Conservation (phyloP, 179 eudicot genomes). For the Corrigiola litoralis region DNA sequence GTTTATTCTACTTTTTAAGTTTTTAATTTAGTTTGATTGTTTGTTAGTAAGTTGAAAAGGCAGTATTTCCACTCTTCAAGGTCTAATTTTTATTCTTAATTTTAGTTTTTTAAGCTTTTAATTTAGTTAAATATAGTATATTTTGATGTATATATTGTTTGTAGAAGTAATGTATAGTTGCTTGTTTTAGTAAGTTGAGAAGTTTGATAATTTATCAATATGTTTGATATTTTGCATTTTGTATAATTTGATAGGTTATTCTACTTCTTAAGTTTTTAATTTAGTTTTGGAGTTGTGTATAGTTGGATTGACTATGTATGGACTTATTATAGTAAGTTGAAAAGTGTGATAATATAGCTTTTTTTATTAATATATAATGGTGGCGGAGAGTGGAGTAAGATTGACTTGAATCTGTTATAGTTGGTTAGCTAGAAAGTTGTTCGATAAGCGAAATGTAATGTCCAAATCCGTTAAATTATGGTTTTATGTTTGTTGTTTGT, state of each 20-base stretch:
- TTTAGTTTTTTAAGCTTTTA: not conserved
- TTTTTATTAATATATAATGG: not conserved
- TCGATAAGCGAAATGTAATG: too few relatives aligned
- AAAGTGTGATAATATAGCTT: not conserved
- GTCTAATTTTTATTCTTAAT: slow-evolving; percentile 12
- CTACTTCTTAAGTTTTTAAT: not conserved
- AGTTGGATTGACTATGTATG: slow-evolving; percentile 11
- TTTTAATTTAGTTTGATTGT: not conserved
- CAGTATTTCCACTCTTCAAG: slow-evolving; percentile 63
- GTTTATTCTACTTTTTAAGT: not conserved
- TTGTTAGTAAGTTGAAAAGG: too few relatives aligned
- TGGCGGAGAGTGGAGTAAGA: too few relatives aligned
- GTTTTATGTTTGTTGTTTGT: too few relatives aligned
- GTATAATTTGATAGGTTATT: not conserved
- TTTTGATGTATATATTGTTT: not conserved
- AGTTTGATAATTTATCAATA: not conserved
- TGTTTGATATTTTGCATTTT: not conserved
- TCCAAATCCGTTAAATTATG: too few relatives aligned
- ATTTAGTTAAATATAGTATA: too few relatives aligned
- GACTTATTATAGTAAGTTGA: slow-evolving; percentile 1
- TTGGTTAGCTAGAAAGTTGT: too few relatives aligned
- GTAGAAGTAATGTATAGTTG: not conserved
- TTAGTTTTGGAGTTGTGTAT: slow-evolving; percentile 4
- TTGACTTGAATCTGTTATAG: too few relatives aligned
- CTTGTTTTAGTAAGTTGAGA: not conserved